Conservation (phyloP, 495 filamentous ascomycete genomes). For the Penicillium steckii region DNA sequence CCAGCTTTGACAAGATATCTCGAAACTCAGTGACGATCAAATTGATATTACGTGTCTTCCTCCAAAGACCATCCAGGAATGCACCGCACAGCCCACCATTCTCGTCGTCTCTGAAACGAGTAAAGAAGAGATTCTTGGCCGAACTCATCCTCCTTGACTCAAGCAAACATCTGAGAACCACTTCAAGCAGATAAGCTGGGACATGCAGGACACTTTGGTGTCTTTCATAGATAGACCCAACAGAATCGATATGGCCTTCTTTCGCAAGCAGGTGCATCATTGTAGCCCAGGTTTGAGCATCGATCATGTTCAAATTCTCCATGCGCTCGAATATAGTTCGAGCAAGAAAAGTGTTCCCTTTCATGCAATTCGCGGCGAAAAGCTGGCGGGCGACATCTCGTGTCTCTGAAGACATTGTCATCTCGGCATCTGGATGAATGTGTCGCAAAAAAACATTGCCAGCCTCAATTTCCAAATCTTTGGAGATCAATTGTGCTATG, state of each 20-base stretch:
- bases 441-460: conserved; percentile 37
- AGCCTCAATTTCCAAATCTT: conserved; percentile 34
- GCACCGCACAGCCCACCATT: conserved; percentile 38
- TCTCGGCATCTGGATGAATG: conserved; percentile 14
- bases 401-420: conserved; percentile 26
- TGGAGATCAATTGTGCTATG: conserved; percentile 16
- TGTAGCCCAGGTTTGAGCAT: conserved; percentile 37
- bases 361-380: conserved; percentile 39
- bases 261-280: conserved; percentile 42
- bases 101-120: conserved; percentile 30
- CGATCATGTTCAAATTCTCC: conserved; percentile 32
- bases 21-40: conserved; percentile 35
- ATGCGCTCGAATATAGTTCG: conserved; percentile 38
- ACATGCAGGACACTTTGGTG: conserved; percentile 28
- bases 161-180: conserved; percentile 39
- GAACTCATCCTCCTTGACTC: conserved; percentile 39
- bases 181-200: conserved; percentile 34
- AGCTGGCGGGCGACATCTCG: conserved; percentile 30
- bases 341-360: conserved; percentile 41
- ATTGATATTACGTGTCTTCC: conserved; percentile 41
- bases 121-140: conserved; percentile 37
- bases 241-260: conserved; percentile 41
- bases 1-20: conserved; percentile 27
- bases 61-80: conserved; percentile 44
- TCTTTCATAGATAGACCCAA: conserved; percentile 31